A percentile compares a stretch with the other conserved stretches of the same genome.
phyloP scores from a whole-genome alignment of 2,329 filamentous ascomycete genomes.

The Trichophyton benhamiae region DNA sequence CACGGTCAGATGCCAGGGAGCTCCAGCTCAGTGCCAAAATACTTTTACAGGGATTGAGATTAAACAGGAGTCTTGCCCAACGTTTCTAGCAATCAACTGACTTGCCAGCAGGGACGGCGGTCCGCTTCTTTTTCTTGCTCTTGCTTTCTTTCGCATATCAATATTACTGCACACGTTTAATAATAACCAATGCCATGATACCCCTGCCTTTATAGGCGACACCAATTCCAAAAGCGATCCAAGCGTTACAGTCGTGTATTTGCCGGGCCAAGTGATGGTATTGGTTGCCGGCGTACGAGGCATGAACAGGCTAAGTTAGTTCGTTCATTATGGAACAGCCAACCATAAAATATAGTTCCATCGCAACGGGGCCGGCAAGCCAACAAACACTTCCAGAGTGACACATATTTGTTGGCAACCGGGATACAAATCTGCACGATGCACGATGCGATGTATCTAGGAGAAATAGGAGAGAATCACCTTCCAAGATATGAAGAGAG shows the following conservation, averaged over 20 bases:
- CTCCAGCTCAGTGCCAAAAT: neutral
- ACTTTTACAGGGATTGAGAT: neutral
- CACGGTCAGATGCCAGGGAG: too few species aligned
- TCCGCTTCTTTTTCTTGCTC: neutral
- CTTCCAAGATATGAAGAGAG: neutral
- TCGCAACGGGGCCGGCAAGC: neutral
- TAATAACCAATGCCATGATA: neutral
- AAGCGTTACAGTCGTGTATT: neutral
- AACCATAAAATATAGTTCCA: neutral
- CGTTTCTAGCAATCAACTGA: neutral
- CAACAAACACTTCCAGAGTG: neutral
- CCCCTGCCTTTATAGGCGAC: neutral
- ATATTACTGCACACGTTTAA: slow-evolving; percentile 1
- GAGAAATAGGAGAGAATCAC: neutral
- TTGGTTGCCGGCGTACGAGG: neutral
- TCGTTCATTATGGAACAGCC: neutral
- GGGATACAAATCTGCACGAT: neutral
- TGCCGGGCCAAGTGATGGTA: neutral
- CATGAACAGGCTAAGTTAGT: neutral
- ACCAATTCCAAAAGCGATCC: slow-evolving; percentile 1
- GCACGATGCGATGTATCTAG: slow-evolving; percentile 2
- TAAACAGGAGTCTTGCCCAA: neutral
- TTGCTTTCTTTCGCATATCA: neutral
- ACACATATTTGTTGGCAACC: slow-evolving; percentile 2
- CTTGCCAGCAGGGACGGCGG: neutral